phyloP scores from a whole-genome alignment of 306 rosid genomes.

The Mucuna pruriens region DNA sequence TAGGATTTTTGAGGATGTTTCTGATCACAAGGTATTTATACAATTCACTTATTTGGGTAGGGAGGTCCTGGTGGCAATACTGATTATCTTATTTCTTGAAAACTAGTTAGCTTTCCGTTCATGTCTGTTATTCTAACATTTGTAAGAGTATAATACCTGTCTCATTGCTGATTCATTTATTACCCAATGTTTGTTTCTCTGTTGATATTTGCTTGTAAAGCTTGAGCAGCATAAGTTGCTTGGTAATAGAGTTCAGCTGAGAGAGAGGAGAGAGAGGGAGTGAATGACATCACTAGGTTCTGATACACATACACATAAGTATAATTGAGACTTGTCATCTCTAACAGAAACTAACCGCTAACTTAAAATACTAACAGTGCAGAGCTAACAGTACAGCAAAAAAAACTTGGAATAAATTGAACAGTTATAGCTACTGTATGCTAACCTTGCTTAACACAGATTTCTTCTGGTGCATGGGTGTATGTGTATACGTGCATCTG shows the following conservation, averaged over 20 bases:
- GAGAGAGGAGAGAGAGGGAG: not conserved
- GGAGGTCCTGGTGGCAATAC: not conserved
- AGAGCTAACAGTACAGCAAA: no score
- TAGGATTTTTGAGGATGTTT: constrained; percentile 91
- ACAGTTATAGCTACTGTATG: not conserved
- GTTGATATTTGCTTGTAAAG: constrained; percentile 22
- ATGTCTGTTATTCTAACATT: constrained; percentile 29
- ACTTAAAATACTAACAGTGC: not conserved
- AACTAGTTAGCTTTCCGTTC: constrained; percentile 32
- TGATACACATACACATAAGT: not conserved
- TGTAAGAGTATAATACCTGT: constrained; percentile 23
- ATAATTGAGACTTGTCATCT: not conserved
- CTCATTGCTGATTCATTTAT: constrained; percentile 5
- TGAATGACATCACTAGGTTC: not conserved
- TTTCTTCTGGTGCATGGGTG: no score
- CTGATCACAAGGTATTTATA: constrained; percentile 65
- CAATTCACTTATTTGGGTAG: constrained; percentile 25
- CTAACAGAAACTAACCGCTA: not conserved
- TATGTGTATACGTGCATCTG: no score
- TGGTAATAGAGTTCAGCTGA: not conserved
- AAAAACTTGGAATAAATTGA: not conserved
- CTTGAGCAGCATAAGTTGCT: constrained; percentile 23
- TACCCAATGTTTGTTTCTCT: constrained; percentile 11
- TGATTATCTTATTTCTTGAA: constrained; percentile 34
- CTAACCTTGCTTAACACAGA: no score